phyloP scores from a whole-genome alignment of 2,329 filamentous ascomycete species.

The Reticulascus tulasneorum region DNA sequence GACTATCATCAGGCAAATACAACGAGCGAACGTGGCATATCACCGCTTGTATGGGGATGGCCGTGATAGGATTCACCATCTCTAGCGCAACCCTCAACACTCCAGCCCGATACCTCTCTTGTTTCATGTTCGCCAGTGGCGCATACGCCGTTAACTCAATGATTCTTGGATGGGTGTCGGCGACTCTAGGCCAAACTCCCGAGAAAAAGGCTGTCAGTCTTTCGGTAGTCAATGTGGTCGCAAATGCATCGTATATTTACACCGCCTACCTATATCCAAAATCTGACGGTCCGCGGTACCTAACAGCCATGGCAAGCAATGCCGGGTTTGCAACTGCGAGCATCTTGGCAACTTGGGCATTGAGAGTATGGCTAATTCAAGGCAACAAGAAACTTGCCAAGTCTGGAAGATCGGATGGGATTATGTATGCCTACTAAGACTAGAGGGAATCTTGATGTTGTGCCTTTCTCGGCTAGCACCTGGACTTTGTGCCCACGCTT shows the following conservation, averaged over 20 bases:
- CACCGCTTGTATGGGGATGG: slow-evolving; percentile 30
- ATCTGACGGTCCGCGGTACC: slow-evolving; percentile 34
- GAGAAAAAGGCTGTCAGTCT: slow-evolving; percentile 41
- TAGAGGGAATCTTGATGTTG: too few species aligned
- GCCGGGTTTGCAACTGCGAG: slow-evolving; percentile 21
- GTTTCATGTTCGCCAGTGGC: slow-evolving; percentile 30
- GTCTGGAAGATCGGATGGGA: slow-evolving; percentile 3
- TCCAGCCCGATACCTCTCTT: slow-evolving; percentile 25
- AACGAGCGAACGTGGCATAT: slow-evolving; percentile 39
- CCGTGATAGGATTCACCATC: slow-evolving; percentile 34
- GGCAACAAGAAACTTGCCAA: slow-evolving; percentile 22
- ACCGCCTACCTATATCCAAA: slow-evolving; percentile 40
- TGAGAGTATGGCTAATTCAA: slow-evolving; percentile 19
- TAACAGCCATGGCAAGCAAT: slow-evolving; percentile 32
- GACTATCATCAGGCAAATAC: slow-evolving; percentile 37
- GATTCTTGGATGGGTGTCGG: slow-evolving; percentile 34
- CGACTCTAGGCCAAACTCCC: slow-evolving; percentile 35
- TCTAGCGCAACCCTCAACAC: slow-evolving; percentile 25
- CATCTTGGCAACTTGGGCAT: slow-evolving; percentile 20
- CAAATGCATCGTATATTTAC: slow-evolving; percentile 41
- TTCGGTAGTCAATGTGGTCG: slow-evolving; percentile 38
- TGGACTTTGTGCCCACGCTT: too few species aligned
- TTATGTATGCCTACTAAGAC: slow-evolving; percentile 14
- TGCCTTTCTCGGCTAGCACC: too few species aligned
- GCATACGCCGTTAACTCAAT: slow-evolving; percentile 34